Evolutionary conservation across 345 rosid species (phyloP), one percentile per base, ranked within the genome.

Genomic region (Pistacia atlantica): DNA sequence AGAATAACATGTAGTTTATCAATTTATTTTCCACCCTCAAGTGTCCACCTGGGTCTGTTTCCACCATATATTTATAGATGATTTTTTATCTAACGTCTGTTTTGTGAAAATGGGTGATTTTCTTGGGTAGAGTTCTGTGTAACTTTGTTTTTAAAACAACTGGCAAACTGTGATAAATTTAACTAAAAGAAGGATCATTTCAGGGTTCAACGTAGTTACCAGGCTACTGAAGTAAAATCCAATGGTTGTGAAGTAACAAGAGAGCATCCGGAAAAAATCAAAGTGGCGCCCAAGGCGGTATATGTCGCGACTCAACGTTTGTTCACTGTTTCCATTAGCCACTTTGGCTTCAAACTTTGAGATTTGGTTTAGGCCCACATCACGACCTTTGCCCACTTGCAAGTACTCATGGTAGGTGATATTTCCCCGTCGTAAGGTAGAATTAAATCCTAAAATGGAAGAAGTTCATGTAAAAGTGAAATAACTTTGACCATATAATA

Each of bases 311-410:
- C 97, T 89, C 68, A 95, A 54, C 54, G 98, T 91, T 83, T 95
- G 99, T 76, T 95, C 99, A 48, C 99, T 95, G 83, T 93, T 95
- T 67, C 99, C 98, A 79, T 95, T 95, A 46, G 97, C 95, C 59
- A 95, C 95, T 84, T 95, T 95, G 81, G 99, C 99, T 83, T 95
- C 99, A 81, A 93, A 95, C 85, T 88, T 95, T 0, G 99, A 95
- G 81, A 95, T 95, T 80, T 95, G 99, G 84, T 87, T 95, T 60
- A 95, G 87, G 80, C 99, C 99, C 62, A 93, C 99, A 63, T 95
- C 99, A 74, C 99, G 99, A 72, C 99, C 99, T 85, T 95, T 95
- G 54, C 99, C 99, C 71, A 95, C 96, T 89, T 95, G 98, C 69
- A 95, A 80, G 77, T 95, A 95, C 85, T 95, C 99, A 14, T 89